phyloP scores from a whole-genome alignment of 1,284 basidiomycete species.

The Cystobasidiaceae sp. region DNA sequence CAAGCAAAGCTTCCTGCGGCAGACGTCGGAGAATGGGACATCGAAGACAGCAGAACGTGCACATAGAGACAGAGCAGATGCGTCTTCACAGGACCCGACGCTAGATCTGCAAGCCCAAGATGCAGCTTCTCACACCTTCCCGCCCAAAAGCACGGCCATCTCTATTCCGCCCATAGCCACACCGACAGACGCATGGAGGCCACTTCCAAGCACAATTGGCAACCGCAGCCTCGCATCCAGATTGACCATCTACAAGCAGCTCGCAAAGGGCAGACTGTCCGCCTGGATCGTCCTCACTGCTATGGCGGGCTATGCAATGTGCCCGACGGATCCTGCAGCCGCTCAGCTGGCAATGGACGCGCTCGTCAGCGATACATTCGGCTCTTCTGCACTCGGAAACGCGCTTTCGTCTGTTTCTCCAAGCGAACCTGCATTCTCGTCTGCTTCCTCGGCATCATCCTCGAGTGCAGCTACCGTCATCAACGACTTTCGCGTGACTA shows the following conservation, averaged over 20 bases:
- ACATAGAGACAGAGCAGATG: neutral
- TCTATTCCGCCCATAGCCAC: constrained; percentile 24
- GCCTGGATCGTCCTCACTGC: constrained; percentile 84
- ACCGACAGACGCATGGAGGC: constrained; percentile 26
- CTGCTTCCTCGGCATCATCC: constrained; percentile 18
- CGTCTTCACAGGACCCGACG: no score
- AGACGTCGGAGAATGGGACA: neutral
- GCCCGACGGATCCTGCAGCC: constrained; percentile 63
- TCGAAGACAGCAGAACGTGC: neutral
- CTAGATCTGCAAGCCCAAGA: no score
- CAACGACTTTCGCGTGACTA: constrained; percentile 37
- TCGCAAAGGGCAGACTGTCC: constrained; percentile 83
- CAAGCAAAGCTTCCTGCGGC: constrained; percentile 24
- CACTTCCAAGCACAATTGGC: constrained; percentile 24
- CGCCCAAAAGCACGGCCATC: no score
- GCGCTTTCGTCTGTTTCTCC: constrained; percentile 1
- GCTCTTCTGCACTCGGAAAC: constrained; percentile 23
- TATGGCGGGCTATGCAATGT: constrained; percentile 92
- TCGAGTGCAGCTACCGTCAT: neutral
- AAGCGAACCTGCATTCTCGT: neutral
- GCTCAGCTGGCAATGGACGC: constrained; percentile 56
- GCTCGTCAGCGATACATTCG: constrained; percentile 36
- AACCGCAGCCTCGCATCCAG: constrained; percentile 30
- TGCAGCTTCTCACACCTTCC: no score
- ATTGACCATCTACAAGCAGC: constrained; percentile 60